phyloP scores from a whole-genome alignment of 202 grass and related monocot species.

The Musa balbisiana region DNA sequence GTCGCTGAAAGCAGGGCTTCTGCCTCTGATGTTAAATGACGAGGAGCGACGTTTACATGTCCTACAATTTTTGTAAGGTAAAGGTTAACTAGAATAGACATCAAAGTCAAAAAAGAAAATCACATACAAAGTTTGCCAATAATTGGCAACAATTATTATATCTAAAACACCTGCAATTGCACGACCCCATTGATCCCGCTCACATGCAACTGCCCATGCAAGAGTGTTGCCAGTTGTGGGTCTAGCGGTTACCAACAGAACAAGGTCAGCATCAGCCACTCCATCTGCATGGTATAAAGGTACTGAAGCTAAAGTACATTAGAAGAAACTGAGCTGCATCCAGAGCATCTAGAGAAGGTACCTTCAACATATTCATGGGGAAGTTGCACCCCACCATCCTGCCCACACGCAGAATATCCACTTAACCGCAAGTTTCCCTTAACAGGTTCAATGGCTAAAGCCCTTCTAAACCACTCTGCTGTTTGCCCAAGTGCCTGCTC shows the following conservation, averaged over 20 bases:
- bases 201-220: slow-evolving; percentile 98
- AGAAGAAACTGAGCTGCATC: not conserved
- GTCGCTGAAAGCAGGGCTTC: slow-evolving; percentile 98
- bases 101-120: not conserved
- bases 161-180: slow-evolving; percentile 72
- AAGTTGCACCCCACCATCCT: slow-evolving; percentile 95
- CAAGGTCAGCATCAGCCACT: slow-evolving; percentile 80
- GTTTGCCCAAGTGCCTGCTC: slow-evolving; percentile 84
- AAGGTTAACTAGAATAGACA: not conserved
- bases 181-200: slow-evolving; percentile 97
- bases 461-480: slow-evolving; percentile 97
- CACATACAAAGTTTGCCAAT: not conserved
- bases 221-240: slow-evolving; percentile 98
- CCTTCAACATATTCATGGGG: slow-evolving; percentile 95
- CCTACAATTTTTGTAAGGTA: slow-evolving; percentile 34
- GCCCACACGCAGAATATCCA: slow-evolving; percentile 98
- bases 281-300: slow-evolving; percentile 47
- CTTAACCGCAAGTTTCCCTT: slow-evolving; percentile 93
- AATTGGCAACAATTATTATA: not conserved
- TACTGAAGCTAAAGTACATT: not conserved
- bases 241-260: slow-evolving; percentile 96
- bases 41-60: slow-evolving; percentile 95
- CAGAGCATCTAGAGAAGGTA: slow-evolving; percentile 18
- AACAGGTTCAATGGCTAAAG: slow-evolving; percentile 93
- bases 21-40: slow-evolving; percentile 96